Evolutionary conservation across 495 filamentous ascomycete species (phyloP), one percentile per base, ranked within the genome.

Genomic region (Polyplosphaeria fusca): DNA sequence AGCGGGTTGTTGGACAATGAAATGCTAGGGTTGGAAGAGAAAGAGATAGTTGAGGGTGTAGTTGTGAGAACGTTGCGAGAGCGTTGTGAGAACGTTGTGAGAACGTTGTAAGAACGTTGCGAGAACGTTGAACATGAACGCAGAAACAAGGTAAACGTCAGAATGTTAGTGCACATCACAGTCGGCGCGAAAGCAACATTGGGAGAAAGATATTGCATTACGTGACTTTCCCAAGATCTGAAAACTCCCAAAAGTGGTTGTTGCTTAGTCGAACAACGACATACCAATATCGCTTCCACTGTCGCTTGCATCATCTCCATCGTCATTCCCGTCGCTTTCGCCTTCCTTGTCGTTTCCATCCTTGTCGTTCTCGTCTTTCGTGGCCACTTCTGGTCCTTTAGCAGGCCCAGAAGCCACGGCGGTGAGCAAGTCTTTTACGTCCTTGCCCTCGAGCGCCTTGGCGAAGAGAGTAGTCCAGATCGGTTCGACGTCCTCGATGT

Each of bases 361-460:
- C 18, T 14, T 16, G 13, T n/a, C 41, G 19, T 25, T 28, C 5
- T 25, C 45, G 1, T 38, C 41, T 22, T 9, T 24, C 14, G 7
- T 26, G 24, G 24, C 22, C 45, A 5, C 5, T 5, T 28, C 4
- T 14, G n/a, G 39, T 12, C 48, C 49, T 16, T 14, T 19, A 5
- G 2, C 53, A 12, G 43, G 27, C 4, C 5, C 44, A 23, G 59
- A 25, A 48, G 52, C 32, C 44, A 43, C 22, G n/a, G 46, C 38
- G 24, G 53, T 56, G 11, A 98, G 86, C 70, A 98, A 79, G 52
- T 96, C 93, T 83, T 96, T 97, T 71, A 98, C 85, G 71, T 97
- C 90, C 84, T 96, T 97, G 75, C 92, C 93, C 80, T 96, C 90
- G 67, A 98, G 90, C 75, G 93, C 91, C 85, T 96, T 96, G 75